These are phyloP conservation scores for Prunus armeniaca DNA, from an alignment of 306 rosid species.

Conservation along the genomic window DNA sequence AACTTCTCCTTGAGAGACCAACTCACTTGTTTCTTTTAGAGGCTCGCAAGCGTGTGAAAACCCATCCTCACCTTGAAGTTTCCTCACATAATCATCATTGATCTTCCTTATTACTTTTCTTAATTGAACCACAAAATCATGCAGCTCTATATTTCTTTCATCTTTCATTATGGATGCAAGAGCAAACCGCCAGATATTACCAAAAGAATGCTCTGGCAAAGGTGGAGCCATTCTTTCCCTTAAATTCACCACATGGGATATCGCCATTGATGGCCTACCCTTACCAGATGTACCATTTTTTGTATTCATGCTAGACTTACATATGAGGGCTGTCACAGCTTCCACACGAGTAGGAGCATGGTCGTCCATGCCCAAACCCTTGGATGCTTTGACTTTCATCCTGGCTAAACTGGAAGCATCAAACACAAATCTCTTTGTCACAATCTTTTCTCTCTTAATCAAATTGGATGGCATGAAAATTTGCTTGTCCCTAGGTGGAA, in stretches of 20 bases:
- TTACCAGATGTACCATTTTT: neutral
- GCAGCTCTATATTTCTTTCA: constrained; percentile 1
- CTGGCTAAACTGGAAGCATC: neutral
- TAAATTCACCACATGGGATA: constrained; percentile 13
- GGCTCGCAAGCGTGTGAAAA: neutral
- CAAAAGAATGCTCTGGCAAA: constrained; percentile 15
- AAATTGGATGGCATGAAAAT: neutral
- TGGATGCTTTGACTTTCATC: constrained; percentile 17
- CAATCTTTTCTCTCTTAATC: constrained; percentile 2
- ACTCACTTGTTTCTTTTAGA: neutral
- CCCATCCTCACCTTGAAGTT: constrained; percentile 11
- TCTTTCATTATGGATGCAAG: neutral
- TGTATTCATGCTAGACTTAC: constrained; percentile 8
- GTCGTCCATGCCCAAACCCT: neutral
- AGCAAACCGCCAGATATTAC: constrained; percentile 15
- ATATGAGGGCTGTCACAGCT: constrained; percentile 18
- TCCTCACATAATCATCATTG: neutral
- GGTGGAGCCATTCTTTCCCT: constrained; percentile 12
- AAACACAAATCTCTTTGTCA: constrained; percentile 11
- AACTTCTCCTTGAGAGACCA: neutral
- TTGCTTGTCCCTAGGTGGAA: constrained; percentile 4
- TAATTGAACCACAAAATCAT: neutral
- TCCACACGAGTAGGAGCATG: constrained; percentile 13
- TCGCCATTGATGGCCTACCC: neutral
- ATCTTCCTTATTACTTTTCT: constrained; percentile 5